These are phyloP conservation scores for Madurella fahalii DNA, from an alignment of 2,329 filamentous ascomycete genomes.

Conservation along the genomic window DNA sequence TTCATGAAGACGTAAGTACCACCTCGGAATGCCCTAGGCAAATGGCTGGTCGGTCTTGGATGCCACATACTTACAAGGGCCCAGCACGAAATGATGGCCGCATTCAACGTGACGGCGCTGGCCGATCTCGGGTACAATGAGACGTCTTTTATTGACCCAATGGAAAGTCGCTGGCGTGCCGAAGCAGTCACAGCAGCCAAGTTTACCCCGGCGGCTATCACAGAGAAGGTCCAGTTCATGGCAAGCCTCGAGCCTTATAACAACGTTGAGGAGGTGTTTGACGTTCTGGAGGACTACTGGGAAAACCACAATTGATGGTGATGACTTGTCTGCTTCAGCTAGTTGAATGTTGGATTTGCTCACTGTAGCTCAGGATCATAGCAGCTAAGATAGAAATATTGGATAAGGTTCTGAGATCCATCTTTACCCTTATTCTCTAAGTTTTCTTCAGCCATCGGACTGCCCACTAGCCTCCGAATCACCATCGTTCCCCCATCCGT, in stretches of 20 bases:
- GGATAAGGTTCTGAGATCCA: no score
- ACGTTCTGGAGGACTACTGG: conserved; percentile 32
- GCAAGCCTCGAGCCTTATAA: conserved; percentile 33
- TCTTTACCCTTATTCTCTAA: no score
- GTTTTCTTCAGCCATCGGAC: no score
- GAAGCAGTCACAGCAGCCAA: conserved; percentile 27
- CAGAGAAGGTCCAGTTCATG: conserved; percentile 31
- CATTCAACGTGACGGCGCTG: conserved; percentile 39
- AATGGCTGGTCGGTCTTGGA: no score
- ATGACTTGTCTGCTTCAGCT: no score
- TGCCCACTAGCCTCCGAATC: no score
- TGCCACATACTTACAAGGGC: background rate
- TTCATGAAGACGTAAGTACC: conserved; percentile 33
- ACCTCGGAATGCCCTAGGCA: background rate
- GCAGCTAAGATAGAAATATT: no score
- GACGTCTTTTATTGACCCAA: conserved; percentile 32
- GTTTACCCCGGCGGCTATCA: conserved; percentile 29
- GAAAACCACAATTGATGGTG: conserved; percentile 13
- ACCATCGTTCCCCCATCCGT: no score
- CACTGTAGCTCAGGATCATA: no score
- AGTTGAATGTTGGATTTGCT: no score
- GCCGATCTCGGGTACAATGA: conserved; percentile 36
- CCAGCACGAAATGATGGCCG: conserved; percentile 40
- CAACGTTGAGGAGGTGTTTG: conserved; percentile 30
- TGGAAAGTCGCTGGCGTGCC: conserved; percentile 35